Conservation (phyloP, 441 rosid genomes). For the Croton setiger region DNA sequence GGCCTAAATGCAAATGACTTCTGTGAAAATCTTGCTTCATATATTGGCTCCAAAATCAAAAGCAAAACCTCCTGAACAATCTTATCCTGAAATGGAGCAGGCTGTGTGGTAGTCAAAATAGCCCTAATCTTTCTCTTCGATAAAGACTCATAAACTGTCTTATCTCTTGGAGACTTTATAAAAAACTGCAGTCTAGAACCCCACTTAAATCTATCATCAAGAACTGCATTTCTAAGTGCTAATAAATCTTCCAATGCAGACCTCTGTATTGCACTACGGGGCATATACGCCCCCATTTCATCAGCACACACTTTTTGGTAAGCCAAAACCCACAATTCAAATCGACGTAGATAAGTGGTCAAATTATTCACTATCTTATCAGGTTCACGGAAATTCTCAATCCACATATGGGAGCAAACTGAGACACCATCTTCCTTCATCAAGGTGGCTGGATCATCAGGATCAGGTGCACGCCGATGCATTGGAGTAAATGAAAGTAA, state of each 20-base stretch:
- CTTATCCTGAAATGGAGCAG: conserved; percentile 85
- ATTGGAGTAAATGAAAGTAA: conserved; percentile 46
- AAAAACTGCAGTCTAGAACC: conserved; percentile 87
- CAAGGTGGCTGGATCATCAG: conserved; percentile 73
- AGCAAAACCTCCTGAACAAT: conserved; percentile 85
- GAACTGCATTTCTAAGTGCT: conserved; percentile 80
- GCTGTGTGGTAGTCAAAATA: conserved; percentile 81
- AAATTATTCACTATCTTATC: conserved; percentile 55
- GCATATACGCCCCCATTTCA: conserved; percentile 80
- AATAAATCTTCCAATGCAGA: conserved; percentile 76
- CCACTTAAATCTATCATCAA: conserved; percentile 90
- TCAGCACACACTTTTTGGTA: conserved; percentile 88
- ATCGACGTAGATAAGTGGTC: conserved; percentile 62
- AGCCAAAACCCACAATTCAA: conserved; percentile 88
- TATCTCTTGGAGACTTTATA: conserved; percentile 83
- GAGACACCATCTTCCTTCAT: conserved; percentile 93
- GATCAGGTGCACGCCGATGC: conserved; percentile 57
- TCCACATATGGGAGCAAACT: conserved; percentile 90
- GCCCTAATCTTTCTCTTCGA: conserved; percentile 94
- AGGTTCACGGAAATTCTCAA: conserved; percentile 78
- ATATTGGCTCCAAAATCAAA: conserved; percentile 80
- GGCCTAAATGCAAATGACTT: conserved; percentile 90
- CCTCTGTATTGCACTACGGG: conserved; percentile 75
- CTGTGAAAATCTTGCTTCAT: conserved; percentile 84
- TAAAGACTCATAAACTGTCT: conserved; percentile 70